These are phyloP conservation scores for Aspergillus oerlinghausenensis DNA, from an alignment of 2,329 filamentous ascomycete genomes.

Conservation along the genomic window DNA sequence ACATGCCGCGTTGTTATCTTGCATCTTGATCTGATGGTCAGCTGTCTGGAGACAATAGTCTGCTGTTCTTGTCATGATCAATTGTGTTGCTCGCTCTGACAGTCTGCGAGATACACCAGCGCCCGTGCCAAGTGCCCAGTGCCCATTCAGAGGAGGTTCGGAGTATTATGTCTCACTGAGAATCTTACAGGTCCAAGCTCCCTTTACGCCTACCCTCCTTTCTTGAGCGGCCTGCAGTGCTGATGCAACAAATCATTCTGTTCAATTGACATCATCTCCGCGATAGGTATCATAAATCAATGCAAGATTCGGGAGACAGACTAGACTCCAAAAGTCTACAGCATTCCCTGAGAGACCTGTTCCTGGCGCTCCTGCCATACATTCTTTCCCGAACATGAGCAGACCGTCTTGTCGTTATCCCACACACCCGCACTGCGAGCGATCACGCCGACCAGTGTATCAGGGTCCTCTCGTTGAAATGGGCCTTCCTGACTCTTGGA, in stretches of 20 bases:
- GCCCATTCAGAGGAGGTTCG: not conserved
- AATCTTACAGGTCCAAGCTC: not conserved
- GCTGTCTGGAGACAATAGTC: not conserved
- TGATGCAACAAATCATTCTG: not conserved
- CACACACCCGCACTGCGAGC: slow-evolving; percentile 95
- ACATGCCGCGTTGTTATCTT: not conserved
- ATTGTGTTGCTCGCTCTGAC: not conserved
- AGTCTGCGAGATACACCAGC: not conserved
- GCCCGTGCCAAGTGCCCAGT: too few species aligned
- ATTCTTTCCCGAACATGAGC: slow-evolving; percentile 95
- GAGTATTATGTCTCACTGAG: not conserved
- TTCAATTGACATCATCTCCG: not conserved
- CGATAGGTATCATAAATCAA: not conserved
- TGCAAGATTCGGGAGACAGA: not conserved
- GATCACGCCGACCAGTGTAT: slow-evolving; percentile 89
- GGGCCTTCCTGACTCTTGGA: slow-evolving; percentile 61
- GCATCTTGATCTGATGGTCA: not conserved
- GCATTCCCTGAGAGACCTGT: slow-evolving; percentile 84
- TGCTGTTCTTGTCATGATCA: not conserved
- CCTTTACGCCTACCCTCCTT: not conserved
- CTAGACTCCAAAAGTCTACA: slow-evolving; percentile 47
- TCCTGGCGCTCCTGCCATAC: slow-evolving; percentile 96
- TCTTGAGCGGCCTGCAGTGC: not conserved
- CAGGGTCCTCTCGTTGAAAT: slow-evolving; percentile 67
- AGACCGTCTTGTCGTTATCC: slow-evolving; percentile 98